Evolutionary conservation across 345 rosid species (phyloP).

Genomic region (Aquilaria yunnanensis): DNA sequence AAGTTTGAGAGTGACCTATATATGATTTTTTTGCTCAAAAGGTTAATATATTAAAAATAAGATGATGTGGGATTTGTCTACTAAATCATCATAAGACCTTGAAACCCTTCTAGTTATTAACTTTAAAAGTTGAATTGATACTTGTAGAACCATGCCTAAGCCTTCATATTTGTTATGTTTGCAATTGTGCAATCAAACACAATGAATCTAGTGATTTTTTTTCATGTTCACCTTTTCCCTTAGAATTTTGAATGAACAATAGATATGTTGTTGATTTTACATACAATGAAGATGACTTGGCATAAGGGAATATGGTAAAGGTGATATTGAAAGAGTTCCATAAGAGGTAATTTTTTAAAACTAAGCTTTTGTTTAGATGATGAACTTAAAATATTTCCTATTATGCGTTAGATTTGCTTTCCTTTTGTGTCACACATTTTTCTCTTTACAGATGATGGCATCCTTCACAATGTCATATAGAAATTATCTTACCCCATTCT

Average conservation of each 20-base stretch:
- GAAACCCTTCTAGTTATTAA: too few relatives aligned
- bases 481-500: constrained; percentile 72
- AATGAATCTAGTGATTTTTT: background rate
- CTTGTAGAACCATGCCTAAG: too few relatives aligned
- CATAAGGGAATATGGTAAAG: constrained; percentile 62
- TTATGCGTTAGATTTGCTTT: background rate
- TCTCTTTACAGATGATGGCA: constrained; percentile 34
- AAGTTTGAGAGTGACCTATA: too few relatives aligned
- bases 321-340: constrained; percentile 61
- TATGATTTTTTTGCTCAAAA: too few relatives aligned
- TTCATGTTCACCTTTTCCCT: background rate
- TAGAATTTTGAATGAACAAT: constrained; percentile 56
- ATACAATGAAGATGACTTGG: constrained; percentile 50
- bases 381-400: background rate
- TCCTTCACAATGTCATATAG: constrained; percentile 60
- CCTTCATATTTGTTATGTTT: background rate
- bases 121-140: too few relatives aligned
- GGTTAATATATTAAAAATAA: too few relatives aligned
- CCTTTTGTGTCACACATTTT: background rate
- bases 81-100: too few relatives aligned
- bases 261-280: constrained; percentile 56
- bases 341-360: constrained; percentile 30
- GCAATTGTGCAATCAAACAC: background rate
- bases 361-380: background rate
- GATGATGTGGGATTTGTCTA: too few relatives aligned